phyloP scores from a whole-genome alignment of 306 rosid species.

The Carpinus fangiana region DNA sequence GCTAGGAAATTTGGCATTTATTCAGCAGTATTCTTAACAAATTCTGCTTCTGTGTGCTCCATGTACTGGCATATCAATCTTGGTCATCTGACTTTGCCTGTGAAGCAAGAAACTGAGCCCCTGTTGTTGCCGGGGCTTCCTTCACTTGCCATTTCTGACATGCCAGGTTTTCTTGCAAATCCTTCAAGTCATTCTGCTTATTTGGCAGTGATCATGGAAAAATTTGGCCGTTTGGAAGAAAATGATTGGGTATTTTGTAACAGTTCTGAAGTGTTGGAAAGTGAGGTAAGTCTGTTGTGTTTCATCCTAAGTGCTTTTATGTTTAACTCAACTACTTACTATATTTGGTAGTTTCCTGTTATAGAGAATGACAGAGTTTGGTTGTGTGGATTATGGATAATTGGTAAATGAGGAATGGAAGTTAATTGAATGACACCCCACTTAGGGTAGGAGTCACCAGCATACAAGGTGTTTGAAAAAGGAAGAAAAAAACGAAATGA shows the following conservation, averaged over 20 bases:
- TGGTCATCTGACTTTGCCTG: slow-evolving; percentile 18
- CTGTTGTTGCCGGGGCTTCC: slow-evolving; percentile 39
- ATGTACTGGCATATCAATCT: slow-evolving; percentile 27
- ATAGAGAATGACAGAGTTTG: neutral
- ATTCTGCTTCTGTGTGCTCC: slow-evolving; percentile 40
- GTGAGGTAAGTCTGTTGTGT: slow-evolving; percentile 21
- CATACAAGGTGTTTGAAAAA: neutral
- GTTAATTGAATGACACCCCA: too few species aligned
- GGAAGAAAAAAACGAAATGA: neutral
- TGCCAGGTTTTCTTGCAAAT: slow-evolving; percentile 31
- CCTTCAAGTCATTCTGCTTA: slow-evolving; percentile 29
- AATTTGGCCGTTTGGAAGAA: slow-evolving; percentile 18
- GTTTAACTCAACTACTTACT: neutral
- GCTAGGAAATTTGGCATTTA: slow-evolving; percentile 28
- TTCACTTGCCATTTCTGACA: slow-evolving; percentile 25
- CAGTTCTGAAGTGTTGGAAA: slow-evolving; percentile 38
- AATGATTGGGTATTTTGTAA: slow-evolving; percentile 47
- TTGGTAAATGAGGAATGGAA: too few species aligned
- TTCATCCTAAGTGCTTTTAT: neutral
- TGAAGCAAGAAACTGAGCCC: slow-evolving; percentile 12
- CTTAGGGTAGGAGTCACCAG: too few species aligned
- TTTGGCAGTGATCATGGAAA: slow-evolving; percentile 28
- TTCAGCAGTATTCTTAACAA: slow-evolving; percentile 39
- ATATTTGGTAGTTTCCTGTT: neutral
- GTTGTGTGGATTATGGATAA: too few species aligned